phyloP scores from a whole-genome alignment of 2,329 filamentous ascomycete genomes.

The Hawksworthiomyces lignivorus region DNA sequence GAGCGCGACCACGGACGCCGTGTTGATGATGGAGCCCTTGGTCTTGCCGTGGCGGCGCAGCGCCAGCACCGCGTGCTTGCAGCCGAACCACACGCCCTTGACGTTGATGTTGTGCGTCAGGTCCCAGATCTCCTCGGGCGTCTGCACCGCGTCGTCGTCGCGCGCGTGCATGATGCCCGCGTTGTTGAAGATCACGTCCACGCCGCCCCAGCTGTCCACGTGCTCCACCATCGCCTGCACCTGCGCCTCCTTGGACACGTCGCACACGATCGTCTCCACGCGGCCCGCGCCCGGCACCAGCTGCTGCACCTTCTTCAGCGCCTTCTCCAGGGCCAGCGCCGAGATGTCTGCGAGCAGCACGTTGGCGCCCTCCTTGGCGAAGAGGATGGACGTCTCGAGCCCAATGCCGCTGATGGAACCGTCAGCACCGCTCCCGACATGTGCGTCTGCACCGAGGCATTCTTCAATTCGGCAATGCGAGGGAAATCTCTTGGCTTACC shows the following conservation, averaged over 20 bases:
- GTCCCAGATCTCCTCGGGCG: slow-evolving; percentile 88
- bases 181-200: slow-evolving; percentile 96
- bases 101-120: slow-evolving; percentile 91
- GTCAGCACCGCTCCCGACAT: no score
- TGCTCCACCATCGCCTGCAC: slow-evolving; percentile 67
- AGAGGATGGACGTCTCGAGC: slow-evolving; percentile 84
- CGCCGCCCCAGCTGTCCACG: slow-evolving; percentile 75
- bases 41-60: slow-evolving; percentile 74
- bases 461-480: no score
- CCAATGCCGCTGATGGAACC: slow-evolving; percentile 74
- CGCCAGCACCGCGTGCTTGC: slow-evolving; percentile 81
- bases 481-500: slow-evolving; percentile 45
- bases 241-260: slow-evolving; percentile 79
- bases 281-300: slow-evolving; percentile 54
- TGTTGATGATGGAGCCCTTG: slow-evolving; percentile 81
- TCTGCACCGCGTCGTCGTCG: slow-evolving; percentile 73
- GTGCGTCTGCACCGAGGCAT: no score
- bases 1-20: slow-evolving; percentile 78
- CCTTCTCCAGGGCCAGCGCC: slow-evolving; percentile 66
- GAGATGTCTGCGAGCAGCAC: slow-evolving; percentile 85
- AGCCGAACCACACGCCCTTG: slow-evolving; percentile 96
- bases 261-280: slow-evolving; percentile 57
- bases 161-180: slow-evolving; percentile 92
- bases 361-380: slow-evolving; percentile 78
- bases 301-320: slow-evolving; percentile 65